Evolutionary conservation across 2,329 filamentous ascomycete species (phyloP).

Genomic region (Neonectria hederae): DNA sequence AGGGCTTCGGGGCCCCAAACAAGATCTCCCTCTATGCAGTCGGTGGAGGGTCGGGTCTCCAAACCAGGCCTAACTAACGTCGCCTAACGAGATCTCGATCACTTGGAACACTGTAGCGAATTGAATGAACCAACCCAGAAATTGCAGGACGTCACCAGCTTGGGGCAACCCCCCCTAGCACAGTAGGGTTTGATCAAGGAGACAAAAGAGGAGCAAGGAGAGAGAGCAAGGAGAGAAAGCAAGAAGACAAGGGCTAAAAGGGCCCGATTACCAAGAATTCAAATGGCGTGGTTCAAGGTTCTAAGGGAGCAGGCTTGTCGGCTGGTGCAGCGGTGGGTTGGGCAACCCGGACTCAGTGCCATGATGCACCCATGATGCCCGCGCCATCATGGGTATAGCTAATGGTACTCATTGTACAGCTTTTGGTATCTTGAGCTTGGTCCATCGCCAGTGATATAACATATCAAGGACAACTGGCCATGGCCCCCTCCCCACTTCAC

Average conservation of each 20-base stretch:
- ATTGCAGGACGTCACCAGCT: slow-evolving; percentile 30
- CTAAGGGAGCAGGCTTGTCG: not conserved
- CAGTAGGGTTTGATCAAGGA: not conserved
- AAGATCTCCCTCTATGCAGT: not conserved
- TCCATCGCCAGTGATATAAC: slow-evolving; percentile 8
- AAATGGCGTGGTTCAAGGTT: slow-evolving; percentile 32
- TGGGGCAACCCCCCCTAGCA: slow-evolving; percentile 8
- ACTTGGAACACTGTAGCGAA: slow-evolving; percentile 31
- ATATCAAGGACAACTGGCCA: slow-evolving; percentile 19
- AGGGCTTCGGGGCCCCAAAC: not conserved
- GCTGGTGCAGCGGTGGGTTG: slow-evolving; percentile 2
- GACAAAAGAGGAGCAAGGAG: not conserved
- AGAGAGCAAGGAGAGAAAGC: not conserved
- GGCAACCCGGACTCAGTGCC: slow-evolving; percentile 9
- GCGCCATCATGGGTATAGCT: slow-evolving; percentile 3
- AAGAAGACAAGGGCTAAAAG: slow-evolving; percentile 23
- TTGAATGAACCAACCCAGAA: slow-evolving; percentile 35
- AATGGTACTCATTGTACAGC: slow-evolving; percentile 5
- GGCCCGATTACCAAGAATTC: slow-evolving; percentile 8
- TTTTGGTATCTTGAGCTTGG: slow-evolving; percentile 4
- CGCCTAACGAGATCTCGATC: slow-evolving; percentile 36
- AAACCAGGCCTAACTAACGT: slow-evolving; percentile 27
- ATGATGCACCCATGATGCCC: slow-evolving; percentile 24
- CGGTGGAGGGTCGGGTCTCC: not conserved
- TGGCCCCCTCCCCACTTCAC: slow-evolving; percentile 11